phyloP scores from a whole-genome alignment of 805 yeast genomes.

The Pichia thaimueangensis region DNA sequence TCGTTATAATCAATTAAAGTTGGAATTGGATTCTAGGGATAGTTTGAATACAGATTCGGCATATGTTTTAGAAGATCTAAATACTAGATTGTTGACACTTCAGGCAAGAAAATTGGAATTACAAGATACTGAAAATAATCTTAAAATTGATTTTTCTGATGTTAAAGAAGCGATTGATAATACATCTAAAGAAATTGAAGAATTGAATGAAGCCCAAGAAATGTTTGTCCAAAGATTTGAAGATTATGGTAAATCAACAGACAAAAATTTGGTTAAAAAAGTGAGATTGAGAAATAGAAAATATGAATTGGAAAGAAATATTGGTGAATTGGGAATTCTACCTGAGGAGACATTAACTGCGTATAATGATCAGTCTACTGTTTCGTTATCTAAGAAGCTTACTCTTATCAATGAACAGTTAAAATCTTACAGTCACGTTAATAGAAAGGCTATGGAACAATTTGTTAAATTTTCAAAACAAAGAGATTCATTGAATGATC shows the following conservation, averaged over 20 bases:
- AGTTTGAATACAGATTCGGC: conserved; percentile 1
- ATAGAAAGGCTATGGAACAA: conserved; percentile 86
- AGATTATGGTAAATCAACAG: conserved; percentile 54
- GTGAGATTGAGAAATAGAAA: conserved; percentile 53
- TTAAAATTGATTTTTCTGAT: conserved; percentile 33
- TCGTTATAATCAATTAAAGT: conserved; percentile 3
- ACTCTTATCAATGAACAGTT: conserved; percentile 51
- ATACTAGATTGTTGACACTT: conserved; percentile 21
- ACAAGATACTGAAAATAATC: conserved; percentile 26
- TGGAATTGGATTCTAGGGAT: conserved; percentile 23
- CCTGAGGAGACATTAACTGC: conserved; percentile 75
- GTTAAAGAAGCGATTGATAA: conserved; percentile 28
- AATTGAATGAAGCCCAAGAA: conserved; percentile 53
- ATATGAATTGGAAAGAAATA: conserved; percentile 64
- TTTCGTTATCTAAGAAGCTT: conserved; percentile 46
- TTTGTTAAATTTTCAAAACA: conserved; percentile 66
- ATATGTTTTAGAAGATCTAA: conserved; percentile 5
- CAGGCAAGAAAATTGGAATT: conserved; percentile 18
- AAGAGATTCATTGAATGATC: conserved; percentile 53
- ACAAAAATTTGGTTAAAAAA: conserved; percentile 57
- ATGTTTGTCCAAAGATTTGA: conserved; percentile 50
- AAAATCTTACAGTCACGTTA: conserved; percentile 66
- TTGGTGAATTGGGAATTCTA: conserved; percentile 79
- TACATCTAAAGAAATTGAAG: conserved; percentile 36
- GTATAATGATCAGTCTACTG: conserved; percentile 39